Base-by-base conservation (phyloP, 2,329 filamentous ascomycete species). In the Aspergillus melleus region DNA sequence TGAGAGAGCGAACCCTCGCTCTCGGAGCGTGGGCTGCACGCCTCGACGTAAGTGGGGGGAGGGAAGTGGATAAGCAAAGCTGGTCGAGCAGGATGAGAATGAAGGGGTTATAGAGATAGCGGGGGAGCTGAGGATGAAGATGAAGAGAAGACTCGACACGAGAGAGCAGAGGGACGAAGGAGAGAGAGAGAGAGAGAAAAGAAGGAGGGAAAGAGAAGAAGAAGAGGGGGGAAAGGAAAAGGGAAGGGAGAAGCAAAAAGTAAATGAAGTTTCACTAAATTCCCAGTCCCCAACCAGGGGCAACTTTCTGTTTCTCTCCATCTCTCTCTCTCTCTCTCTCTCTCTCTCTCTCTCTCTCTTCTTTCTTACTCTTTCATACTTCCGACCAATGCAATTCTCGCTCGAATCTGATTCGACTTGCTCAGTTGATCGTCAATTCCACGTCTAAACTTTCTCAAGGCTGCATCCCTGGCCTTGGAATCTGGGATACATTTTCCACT, bases 191-290 rank as follows among this genome's bases (percentile, higher is more conserved):
- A 39, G 20, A 50, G 30, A 51, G 64, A 51, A 46, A 47, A 57
- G 59, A 57, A 52, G 60, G 51, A 57, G 53, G 52, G 55, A 53
- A 54, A 57, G 58, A 55, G 56, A 51, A 54, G 39, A 55, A 61
- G 51, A 57, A 49, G 57, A 57, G 59, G 55, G 56, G 55, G 53
- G 55, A 57, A 46, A 55, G 52, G 44, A 46, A 52, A 58, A 46
- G 53, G 52, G 44, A 46, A 52, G 58, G 57, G 39, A 57, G 52
- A 29, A 49, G 58, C 65, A 61, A 42, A 42, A 42, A 58, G 55
- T 51, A 56, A 55, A 66, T 47, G 53, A 54, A 61, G 62, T 59
- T 64, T 62, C 65, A 63, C 36, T 42, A 42, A 42, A 16, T 42
- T 14, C 14, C 26, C 26, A 29, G 26, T 36, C 11, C 16, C 36